Conservation (phyloP, 176 grass and related monocot species). For the Phyllostachys edulis region DNA sequence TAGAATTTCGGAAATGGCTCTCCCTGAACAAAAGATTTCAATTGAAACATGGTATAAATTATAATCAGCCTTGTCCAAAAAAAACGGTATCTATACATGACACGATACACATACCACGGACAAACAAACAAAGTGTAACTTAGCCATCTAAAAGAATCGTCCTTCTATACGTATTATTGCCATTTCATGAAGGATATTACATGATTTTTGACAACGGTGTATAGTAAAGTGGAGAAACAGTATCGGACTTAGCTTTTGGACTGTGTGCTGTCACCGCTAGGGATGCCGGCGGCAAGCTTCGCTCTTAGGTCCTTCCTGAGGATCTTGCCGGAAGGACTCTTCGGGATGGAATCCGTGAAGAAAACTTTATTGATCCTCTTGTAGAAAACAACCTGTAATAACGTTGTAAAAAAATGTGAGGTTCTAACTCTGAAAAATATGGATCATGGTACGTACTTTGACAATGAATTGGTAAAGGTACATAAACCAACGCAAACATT, state of each 20-base stretch:
- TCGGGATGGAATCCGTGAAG: conserved; percentile 74
- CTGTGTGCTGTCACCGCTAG: neutral
- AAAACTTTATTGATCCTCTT: conserved; percentile 86
- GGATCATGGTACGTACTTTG: neutral
- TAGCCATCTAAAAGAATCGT: conserved; percentile 59
- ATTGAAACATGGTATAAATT: conserved; percentile 39
- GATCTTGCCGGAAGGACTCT: conserved; percentile 87
- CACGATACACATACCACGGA: conserved; percentile 33
- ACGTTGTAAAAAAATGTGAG: neutral
- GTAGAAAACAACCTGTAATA: conserved; percentile 84
- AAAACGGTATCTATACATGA: conserved; percentile 61
- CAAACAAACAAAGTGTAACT: conserved; percentile 38
- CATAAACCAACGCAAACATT: neutral
- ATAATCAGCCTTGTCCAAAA: conserved; percentile 44
- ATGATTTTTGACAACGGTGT: conserved; percentile 36
- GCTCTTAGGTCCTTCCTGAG: conserved; percentile 91
- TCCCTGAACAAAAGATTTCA: conserved; percentile 1
- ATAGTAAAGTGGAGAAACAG: neutral
- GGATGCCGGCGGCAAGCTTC: conserved; percentile 51
- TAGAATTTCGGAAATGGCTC: neutral
- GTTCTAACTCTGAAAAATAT: neutral
- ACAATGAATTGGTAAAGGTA: neutral
- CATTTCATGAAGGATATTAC: conserved; percentile 45
- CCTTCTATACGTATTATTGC: conserved; percentile 41
- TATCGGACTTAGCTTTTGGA: conserved; percentile 29